Base-by-base conservation (phyloP, 169 alveolate genomes). In the Eimeria zaria region DNA sequence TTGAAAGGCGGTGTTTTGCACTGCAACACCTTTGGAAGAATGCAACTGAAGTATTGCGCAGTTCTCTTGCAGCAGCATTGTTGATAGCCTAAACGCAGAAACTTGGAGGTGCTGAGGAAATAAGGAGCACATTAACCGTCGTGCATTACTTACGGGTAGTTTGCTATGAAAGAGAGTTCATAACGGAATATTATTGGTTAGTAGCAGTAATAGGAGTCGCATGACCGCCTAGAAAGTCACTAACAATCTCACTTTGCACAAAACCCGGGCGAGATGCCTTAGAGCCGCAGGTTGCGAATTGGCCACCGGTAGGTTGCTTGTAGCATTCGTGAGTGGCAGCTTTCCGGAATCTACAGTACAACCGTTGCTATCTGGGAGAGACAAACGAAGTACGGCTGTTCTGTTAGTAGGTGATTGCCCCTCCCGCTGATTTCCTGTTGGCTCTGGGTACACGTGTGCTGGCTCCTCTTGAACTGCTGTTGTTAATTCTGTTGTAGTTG, bases 231-330 rank as follows among this genome's bases (percentile, higher is more conserved):
- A 62, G 41, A 20, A 9, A 2, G 14, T 33, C 83, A 73, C 22
- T 58, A 48, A 16, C 39, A 30, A 84, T 20, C 88, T 84, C 48
- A 84, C 91, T 67, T 60, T 84, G 22, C 91, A 39, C 12, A 84
- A 36, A 30, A 84, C 74, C 5, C 91, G 46, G 60, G 91, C 78
- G 76, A 84, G 91, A 60, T 84, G 91, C 36, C 91, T 30, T 22
- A 55, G 74, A 18, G 91, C 91, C 36, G 91, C 91, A 33, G 74
- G 33, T 18, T 84, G 91, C 51, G 18, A 33, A 41, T 18, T 39
- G 53, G 83, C 24, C 55, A 39, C 51, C 7, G 83, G 1, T 0
- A 33, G 55, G 33, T 39, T 73, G 55, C 33, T 73, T n/a, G 55
- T 6, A 73, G 83, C 16, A 20, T 30, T 39, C 9, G 51, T 73